phyloP scores from a whole-genome alignment of 2,329 filamentous ascomycete genomes.

The Colletotrichum scovillei region DNA sequence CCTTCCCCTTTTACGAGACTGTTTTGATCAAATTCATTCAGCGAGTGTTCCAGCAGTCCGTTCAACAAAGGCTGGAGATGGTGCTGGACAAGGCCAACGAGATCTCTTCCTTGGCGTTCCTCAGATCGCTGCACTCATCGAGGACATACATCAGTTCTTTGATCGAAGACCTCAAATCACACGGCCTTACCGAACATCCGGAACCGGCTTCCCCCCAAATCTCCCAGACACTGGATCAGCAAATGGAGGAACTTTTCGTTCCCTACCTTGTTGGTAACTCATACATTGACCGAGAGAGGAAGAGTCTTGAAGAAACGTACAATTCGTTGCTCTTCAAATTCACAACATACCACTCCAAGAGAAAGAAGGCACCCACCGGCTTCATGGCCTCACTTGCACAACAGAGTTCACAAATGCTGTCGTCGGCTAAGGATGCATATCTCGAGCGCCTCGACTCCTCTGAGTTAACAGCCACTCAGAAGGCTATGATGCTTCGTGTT shows the following conservation, averaged over 20 bases:
- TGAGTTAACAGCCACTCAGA: constrained; percentile 88
- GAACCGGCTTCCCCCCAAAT: constrained; percentile 91
- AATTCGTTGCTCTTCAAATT: constrained; percentile 96
- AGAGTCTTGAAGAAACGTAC: constrained; percentile 82
- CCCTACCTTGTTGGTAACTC: constrained; percentile 76
- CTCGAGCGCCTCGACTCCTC: constrained; percentile 89
- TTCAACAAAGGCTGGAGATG: constrained; percentile 95
- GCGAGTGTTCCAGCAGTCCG: constrained; percentile 96
- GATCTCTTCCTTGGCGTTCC: constrained; percentile 90
- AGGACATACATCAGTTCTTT: constrained; percentile 87
- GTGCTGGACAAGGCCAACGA: constrained; percentile 94
- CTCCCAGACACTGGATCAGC: constrained; percentile 78
- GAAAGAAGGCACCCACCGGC: constrained; percentile 88
- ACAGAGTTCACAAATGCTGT: constrained; percentile 87
- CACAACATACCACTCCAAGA: constrained; percentile 89
- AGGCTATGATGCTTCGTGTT: constrained; percentile 88
- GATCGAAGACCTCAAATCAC: constrained; percentile 92
- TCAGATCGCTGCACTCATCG: constrained; percentile 90
- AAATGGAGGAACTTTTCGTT: constrained; percentile 82
- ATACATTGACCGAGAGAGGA: constrained; percentile 77
- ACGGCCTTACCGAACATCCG: constrained; percentile 94
- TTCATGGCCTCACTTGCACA: constrained; percentile 95
- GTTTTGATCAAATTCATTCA: constrained; percentile 94
- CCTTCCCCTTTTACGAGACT: constrained; percentile 96
- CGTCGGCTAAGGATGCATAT: constrained; percentile 90